Percentiles rank a stretch among this genome's conserved stretches.
These are phyloP conservation scores for Eimeria falciformis DNA, from an alignment of 169 alveolate species.

Conservation along the genomic window DNA sequence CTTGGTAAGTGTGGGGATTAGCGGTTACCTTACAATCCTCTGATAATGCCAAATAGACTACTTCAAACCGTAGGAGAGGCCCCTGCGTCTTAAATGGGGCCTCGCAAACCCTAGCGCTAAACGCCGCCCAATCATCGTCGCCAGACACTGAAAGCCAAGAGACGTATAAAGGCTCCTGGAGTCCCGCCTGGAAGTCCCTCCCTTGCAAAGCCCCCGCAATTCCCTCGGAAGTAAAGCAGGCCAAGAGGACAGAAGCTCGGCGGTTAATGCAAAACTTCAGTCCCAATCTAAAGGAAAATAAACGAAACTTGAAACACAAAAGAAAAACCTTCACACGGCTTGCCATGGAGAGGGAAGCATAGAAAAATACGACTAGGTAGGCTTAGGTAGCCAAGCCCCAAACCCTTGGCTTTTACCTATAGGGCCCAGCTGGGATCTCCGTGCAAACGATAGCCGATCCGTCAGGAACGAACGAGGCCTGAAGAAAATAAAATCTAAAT, in stretches of 20 bases:
- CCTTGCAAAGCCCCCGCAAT: conserved; percentile 18
- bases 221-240: background rate
- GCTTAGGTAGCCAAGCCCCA: background rate
- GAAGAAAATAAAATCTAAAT: too few species aligned
- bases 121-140: conserved; percentile 56
- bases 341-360: too few species aligned
- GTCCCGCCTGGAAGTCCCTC: background rate
- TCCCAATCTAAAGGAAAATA: conserved; percentile 3
- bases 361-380: too few species aligned
- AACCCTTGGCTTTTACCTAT: conserved; percentile 14
- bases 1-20: too few species aligned
- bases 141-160: background rate
- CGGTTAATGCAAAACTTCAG: conserved; percentile 30
- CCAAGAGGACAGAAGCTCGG: conserved; percentile 13
- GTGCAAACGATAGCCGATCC: conserved; percentile 55
- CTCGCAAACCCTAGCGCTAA: conserved; percentile 22
- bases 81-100: background rate
- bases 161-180: background rate
- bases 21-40: background rate
- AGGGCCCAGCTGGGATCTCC: conserved; percentile 35
- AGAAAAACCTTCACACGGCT: too few species aligned
- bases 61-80: conserved; percentile 20
- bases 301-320: background rate
- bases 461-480: conserved; percentile 44
- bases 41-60: conserved; percentile 10